Evolutionary conservation across 257 asterid species (phyloP).

Genomic region (Datura wrightii): DNA sequence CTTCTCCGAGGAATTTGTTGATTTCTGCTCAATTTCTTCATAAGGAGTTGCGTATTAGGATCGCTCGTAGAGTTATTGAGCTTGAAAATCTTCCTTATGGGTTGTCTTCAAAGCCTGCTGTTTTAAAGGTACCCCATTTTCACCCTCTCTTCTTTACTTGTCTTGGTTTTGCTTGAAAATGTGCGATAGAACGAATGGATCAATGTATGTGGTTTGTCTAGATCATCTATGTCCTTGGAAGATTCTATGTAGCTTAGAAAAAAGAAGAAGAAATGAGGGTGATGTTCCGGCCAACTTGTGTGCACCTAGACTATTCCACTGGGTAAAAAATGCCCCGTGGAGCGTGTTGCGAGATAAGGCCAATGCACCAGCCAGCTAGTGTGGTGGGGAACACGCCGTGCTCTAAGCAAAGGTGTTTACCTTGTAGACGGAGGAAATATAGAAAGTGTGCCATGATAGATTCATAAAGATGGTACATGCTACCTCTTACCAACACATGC

Average conservation of each 20-base stretch:
- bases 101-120: slow-evolving; percentile 68
- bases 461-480: background rate
- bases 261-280: background rate
- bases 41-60: slow-evolving; percentile 86
- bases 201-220: background rate
- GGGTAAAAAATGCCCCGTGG: too few relatives aligned
- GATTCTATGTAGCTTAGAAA: background rate
- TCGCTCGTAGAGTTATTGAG: slow-evolving; percentile 90
- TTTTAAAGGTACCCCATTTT: slow-evolving; percentile 59
- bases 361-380: background rate
- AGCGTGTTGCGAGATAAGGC: background rate
- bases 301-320: background rate
- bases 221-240: background rate
- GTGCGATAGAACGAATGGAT: background rate
- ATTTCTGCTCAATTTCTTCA: slow-evolving; percentile 84
- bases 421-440: background rate
- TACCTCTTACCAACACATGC: too few relatives aligned
- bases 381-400: background rate
- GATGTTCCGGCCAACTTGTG: background rate
- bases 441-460: background rate
- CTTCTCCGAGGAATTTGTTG: slow-evolving; percentile 68
- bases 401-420: background rate
- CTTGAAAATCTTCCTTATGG: slow-evolving; percentile 85
- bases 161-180: background rate
- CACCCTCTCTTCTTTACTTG: background rate